These are phyloP conservation scores for Tetrahymena malaccensis DNA, from an alignment of 73 alveolate species.

Conservation along the genomic window DNA sequence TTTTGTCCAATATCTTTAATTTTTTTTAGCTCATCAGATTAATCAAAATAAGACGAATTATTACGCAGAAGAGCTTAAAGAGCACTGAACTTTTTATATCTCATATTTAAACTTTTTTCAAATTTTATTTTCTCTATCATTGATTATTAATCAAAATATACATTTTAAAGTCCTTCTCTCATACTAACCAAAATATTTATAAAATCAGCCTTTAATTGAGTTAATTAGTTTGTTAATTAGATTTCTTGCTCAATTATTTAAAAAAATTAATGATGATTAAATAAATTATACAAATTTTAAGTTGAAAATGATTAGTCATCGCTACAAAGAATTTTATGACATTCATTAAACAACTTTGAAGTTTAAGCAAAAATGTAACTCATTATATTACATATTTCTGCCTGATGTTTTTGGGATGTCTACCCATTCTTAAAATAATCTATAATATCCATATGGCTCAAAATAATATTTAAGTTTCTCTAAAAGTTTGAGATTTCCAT, in stretches of 20 bases:
- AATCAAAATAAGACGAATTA: no score
- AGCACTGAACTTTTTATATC: neutral
- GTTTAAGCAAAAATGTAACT: neutral
- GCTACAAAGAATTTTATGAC: neutral
- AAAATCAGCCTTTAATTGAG: neutral
- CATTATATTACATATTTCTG: neutral
- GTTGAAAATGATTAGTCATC: neutral
- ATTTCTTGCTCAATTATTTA: neutral
- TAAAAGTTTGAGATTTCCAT: neutral
- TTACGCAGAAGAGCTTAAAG: no score
- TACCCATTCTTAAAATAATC: no score
- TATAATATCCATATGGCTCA: neutral
- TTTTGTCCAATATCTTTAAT: neutral
- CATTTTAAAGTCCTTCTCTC: neutral
- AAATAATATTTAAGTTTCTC: no score
- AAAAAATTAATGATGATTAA: neutral
- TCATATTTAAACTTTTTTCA: neutral
- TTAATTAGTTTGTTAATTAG: neutral
- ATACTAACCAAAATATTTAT: neutral
- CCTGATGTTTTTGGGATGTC: no score
- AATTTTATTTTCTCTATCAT: neutral
- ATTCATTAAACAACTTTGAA: neutral
- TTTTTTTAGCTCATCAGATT: neutral
- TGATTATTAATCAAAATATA: no score
- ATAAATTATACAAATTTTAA: no score